Base-by-base conservation (phyloP, 2,329 filamentous ascomycete genomes). In the Cladosporium sp. region DNA sequence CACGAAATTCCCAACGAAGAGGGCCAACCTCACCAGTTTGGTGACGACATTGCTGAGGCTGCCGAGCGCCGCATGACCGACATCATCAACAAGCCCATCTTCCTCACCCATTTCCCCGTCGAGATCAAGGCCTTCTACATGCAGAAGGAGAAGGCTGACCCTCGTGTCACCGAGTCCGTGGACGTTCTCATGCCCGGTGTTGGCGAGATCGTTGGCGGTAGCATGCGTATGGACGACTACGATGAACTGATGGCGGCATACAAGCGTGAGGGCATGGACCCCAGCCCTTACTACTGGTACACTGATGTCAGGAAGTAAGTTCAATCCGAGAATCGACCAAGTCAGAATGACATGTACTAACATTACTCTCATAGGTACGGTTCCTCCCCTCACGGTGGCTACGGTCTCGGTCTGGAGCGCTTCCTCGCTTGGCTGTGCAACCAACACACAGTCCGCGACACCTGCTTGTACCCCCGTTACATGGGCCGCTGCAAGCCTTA, bases 41-140 rank as follows among this genome's bases (percentile, higher is more conserved):
- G 95, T 70, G 95, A 99, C 78, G 95, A 99, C 78, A 99, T 99
- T 74, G 95, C 95, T 71, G 95, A 98, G 81, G 95, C 95, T 14
- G 95, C 95, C 14, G 95, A 99, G 86, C 91, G 95, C 74, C 88
- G 85, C 77, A 99, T 99, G 95, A 98, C 94, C 1, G 95, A 99
- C 78, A 91, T 90, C 73, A 96, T 99, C 84, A 95, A 96, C 88
- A 84, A 88, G 64, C 95, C 95, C 68, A 97, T 99, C 79, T 92
- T 98, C 84, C 86, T 98, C 51, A 98, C 94, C 2, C 94, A 98
- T 81, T 99, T 99, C 87, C 95, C 95, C 24, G 89, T 89, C 67
- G 92, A 94, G 82, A 97, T 99, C 85, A 99, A 99, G 85, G 91
- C 95, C 1, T 99, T 99, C 80, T 99, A 99, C 86, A 99, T 99